These are phyloP conservation scores for Eutypella sp. DNA, from an alignment of 2,329 filamentous ascomycete species.

Conservation along the genomic window DNA sequence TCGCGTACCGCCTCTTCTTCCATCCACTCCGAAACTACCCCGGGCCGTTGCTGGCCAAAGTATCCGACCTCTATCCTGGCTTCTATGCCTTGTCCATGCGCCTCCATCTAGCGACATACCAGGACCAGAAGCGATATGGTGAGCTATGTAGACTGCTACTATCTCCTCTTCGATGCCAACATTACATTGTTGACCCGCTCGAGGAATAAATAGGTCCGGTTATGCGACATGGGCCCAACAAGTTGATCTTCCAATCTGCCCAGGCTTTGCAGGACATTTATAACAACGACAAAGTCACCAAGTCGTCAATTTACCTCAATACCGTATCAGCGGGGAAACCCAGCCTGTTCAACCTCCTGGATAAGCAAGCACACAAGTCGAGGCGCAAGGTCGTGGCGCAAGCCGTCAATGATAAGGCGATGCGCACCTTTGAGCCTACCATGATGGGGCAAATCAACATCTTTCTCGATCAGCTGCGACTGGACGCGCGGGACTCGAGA, in stretches of 20 bases:
- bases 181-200: neutral
- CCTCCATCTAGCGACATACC: neutral
- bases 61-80: neutral
- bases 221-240: neutral
- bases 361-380: neutral
- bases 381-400: neutral
- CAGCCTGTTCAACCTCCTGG: neutral
- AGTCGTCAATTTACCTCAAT: neutral
- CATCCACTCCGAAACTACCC: neutral
- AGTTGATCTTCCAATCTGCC: neutral
- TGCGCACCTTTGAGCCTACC: conserved; percentile 16
- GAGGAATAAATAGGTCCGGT: neutral
- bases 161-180: no score
- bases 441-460: conserved; percentile 6
- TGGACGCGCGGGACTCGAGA: neutral
- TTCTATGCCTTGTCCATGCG: neutral
- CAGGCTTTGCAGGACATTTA: neutral
- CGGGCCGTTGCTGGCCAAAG: neutral
- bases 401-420: conserved; percentile 3
- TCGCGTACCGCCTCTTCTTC: neutral
- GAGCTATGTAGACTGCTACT: no score
- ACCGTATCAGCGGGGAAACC: neutral
- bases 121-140: neutral
- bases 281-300: neutral
- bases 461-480: neutral